Evolutionary conservation across 1,139 yeast genomes (phyloP).

Genomic region (Saccharomyces pastorianus): DNA sequence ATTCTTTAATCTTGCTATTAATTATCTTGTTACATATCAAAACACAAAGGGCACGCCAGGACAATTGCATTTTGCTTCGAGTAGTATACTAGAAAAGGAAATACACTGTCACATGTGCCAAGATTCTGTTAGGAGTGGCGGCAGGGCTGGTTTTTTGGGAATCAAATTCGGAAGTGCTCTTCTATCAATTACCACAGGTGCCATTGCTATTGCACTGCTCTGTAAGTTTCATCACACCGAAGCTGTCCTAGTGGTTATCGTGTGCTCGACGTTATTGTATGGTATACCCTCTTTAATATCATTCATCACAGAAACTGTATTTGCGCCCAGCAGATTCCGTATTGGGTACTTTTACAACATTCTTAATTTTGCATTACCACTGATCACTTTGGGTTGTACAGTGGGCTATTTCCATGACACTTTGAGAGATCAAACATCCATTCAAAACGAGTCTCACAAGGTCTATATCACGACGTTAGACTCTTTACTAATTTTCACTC

Average conservation of each 20-base stretch:
- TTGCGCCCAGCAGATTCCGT: background rate
- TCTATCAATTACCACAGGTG: conserved; percentile 18
- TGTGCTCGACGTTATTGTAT: conserved; percentile 12
- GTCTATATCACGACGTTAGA: conserved; percentile 14
- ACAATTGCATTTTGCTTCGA: background rate
- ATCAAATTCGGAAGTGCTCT: conserved; percentile 8
- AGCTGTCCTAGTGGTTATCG: conserved; percentile 19
- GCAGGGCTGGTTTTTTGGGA: background rate
- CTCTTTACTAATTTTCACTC: conserved; percentile 15
- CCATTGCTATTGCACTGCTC: conserved; percentile 17
- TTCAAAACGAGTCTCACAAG: conserved; percentile 6
- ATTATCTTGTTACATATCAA: background rate
- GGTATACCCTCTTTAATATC: conserved; percentile 5
- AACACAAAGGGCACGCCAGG: background rate
- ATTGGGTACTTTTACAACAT: background rate
- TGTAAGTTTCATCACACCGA: conserved; percentile 13
- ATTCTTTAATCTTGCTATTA: background rate
- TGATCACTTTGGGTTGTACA: conserved; percentile 18
- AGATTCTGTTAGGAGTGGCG: background rate
- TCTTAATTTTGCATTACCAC: conserved; percentile 8
- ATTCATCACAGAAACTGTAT: background rate
- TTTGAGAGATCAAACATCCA: conserved; percentile 4
- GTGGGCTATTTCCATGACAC: conserved; percentile 17
- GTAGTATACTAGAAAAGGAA: background rate
- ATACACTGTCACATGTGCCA: background rate